Conservation (phyloP, 371 early-diverging fungal genomes). For the Mucor velutinosus region DNA sequence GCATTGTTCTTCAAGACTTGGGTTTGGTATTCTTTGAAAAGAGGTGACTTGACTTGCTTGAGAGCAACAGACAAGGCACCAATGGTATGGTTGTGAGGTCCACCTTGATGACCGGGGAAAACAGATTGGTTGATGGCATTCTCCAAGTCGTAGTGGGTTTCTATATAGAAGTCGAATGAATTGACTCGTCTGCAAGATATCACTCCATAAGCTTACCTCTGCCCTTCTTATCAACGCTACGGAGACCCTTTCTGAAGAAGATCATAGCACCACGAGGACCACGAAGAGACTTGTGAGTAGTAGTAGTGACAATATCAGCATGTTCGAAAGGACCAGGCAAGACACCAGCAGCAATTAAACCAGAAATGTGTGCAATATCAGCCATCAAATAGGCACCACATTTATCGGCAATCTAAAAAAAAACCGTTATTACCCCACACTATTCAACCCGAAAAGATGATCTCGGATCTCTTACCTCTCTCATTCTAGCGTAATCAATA, state of each 20-base stretch:
- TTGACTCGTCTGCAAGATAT: not conserved
- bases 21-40: conserved; percentile 92
- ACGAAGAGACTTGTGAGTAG: conserved; percentile 98
- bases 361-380: conserved; percentile 99
- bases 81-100: conserved; percentile 99
- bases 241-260: conserved; percentile 94
- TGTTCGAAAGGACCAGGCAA: conserved; percentile 92
- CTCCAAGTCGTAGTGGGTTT: conserved; percentile 88
- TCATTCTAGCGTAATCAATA: conserved; percentile 96
- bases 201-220: conserved; percentile 46
- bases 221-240: conserved; percentile 84
- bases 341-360: conserved; percentile 88
- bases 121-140: conserved; percentile 95
- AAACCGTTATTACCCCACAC: not conserved
- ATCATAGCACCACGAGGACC: conserved; percentile 99
- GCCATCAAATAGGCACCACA: conserved; percentile 94
- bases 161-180: conserved; percentile 25
- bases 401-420: conserved; percentile 76
- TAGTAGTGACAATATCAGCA: conserved; percentile 99
- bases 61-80: conserved; percentile 97
- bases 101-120: conserved; percentile 99
- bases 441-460: conserved; percentile 5
- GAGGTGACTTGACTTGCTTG: conserved; percentile 91
- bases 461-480: conserved; percentile 47
- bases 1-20: conserved; percentile 93